Evolutionary conservation across 2,329 filamentous ascomycete species (phyloP).

Genomic region (Colletotrichum destructivum): DNA sequence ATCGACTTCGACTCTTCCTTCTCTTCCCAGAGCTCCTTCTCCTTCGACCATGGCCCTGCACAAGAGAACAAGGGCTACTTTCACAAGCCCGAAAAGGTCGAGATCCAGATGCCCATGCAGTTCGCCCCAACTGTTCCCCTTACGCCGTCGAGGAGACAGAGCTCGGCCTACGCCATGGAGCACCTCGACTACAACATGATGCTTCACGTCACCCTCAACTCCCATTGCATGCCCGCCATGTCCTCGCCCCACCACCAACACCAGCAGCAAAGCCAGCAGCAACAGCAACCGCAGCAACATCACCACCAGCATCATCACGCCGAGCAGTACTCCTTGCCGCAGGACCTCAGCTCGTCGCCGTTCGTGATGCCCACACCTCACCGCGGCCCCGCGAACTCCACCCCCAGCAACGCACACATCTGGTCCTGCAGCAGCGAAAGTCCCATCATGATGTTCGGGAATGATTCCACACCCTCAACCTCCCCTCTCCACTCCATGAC

Average conservation of each 20-base stretch:
- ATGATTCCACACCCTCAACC: conserved; percentile 48
- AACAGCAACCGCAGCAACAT: neutral
- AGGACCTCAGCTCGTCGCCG: conserved; percentile 42
- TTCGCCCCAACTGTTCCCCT: conserved; percentile 32
- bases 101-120: conserved; percentile 37
- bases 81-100: conserved; percentile 36
- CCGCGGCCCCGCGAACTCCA: conserved; percentile 53
- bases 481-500: conserved; percentile 52
- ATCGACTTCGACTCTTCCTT: conserved; percentile 57
- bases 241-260: conserved; percentile 37
- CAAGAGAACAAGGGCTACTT: conserved; percentile 39
- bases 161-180: conserved; percentile 46
- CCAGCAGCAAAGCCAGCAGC: conserved; percentile 9
- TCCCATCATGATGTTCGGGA: conserved; percentile 57
- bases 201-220: conserved; percentile 48
- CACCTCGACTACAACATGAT: conserved; percentile 57
- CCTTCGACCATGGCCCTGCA: conserved; percentile 38
- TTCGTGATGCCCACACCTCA: conserved; percentile 43
- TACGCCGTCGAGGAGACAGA: conserved; percentile 39
- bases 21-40: conserved; percentile 46
- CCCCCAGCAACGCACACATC: conserved; percentile 55
- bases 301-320: conserved; percentile 10
- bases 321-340: conserved; percentile 38
- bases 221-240: conserved; percentile 42
- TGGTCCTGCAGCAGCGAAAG: conserved; percentile 59